Percentiles rank a stretch among this genome's conserved stretches.
Conservation (phyloP, 1,284 basidiomycete genomes). For the Puccinia horiana region DNA sequence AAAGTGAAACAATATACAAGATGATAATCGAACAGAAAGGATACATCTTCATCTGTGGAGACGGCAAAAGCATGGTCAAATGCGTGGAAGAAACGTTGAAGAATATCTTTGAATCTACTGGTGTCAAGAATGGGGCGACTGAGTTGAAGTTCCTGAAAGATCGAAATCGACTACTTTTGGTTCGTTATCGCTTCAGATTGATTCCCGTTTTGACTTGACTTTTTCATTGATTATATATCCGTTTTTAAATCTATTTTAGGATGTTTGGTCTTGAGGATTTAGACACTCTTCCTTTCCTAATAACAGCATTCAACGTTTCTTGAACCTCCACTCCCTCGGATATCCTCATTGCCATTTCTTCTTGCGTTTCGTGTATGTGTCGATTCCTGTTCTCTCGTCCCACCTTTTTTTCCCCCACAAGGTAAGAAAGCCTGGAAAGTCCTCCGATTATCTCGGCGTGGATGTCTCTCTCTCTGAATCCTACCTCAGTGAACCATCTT, state of each 20-base stretch:
- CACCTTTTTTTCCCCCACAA: not conserved
- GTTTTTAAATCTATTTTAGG: not conserved
- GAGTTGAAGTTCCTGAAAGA: conserved; percentile 94
- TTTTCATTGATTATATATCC: not conserved
- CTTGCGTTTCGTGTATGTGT: not conserved
- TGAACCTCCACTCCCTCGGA: not conserved
- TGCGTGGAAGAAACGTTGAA: conserved; percentile 83
- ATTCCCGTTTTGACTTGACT: not conserved
- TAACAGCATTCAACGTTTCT: not conserved
- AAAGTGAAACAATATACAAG: conserved; percentile 50
- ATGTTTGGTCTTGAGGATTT: conserved; percentile 24
- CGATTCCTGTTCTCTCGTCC: not conserved
- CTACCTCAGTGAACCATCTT: too few species aligned
- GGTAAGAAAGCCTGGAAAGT: not conserved
- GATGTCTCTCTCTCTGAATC: too few species aligned
- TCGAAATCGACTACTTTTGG: conserved; percentile 68
- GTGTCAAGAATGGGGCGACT: conserved; percentile 81
- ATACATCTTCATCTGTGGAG: conserved; percentile 73
- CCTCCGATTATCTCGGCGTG: too few species aligned
- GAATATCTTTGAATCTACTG: conserved; percentile 91
- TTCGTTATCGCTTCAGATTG: not conserved
- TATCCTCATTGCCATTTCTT: not conserved
- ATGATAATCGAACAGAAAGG: conserved; percentile 55
- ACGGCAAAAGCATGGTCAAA: conserved; percentile 94
- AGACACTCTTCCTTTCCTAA: not conserved